A percentile compares a stretch with the other conserved stretches of the same genome.
Conservation (phyloP, 2,329 filamentous ascomycete genomes). For the Aspergillus glaucus region DNA sequence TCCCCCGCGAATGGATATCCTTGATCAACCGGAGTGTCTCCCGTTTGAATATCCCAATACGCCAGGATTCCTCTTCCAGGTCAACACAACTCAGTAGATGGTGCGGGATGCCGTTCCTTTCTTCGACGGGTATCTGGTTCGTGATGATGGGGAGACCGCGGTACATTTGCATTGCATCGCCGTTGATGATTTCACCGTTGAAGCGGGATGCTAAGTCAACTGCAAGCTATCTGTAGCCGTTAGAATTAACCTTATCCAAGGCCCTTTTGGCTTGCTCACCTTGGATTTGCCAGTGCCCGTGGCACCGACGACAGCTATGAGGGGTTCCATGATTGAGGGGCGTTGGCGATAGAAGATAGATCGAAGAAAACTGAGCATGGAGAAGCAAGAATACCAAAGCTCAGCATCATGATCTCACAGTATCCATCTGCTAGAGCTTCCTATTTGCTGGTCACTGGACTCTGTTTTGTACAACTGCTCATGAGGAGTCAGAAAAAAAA, state of each 20-base stretch:
- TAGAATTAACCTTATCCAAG: constrained; percentile 9
- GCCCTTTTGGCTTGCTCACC: constrained; percentile 44
- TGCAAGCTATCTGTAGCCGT: constrained; percentile 59
- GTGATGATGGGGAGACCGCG: constrained; percentile 86
- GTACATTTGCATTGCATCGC: constrained; percentile 98
- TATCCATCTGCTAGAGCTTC: neutral
- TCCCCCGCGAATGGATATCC: constrained; percentile 71
- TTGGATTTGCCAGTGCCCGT: constrained; percentile 93
- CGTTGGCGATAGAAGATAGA: constrained; percentile 13
- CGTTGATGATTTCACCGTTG: constrained; percentile 92
- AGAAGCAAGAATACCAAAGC: neutral
- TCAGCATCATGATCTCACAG: constrained; percentile 8
- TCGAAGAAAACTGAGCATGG: constrained; percentile 24
- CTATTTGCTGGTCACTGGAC: neutral
- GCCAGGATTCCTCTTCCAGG: constrained; percentile 74
- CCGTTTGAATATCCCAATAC: constrained; percentile 67
- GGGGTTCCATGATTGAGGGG: constrained; percentile 42
- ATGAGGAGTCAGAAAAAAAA: neutral
- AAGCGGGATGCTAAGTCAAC: constrained; percentile 77
- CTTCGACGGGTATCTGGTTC: constrained; percentile 74
- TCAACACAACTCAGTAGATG: constrained; percentile 78
- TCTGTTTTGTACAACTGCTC: neutral
- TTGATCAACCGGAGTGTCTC: constrained; percentile 63
- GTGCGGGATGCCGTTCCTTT: constrained; percentile 75
- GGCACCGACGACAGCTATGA: constrained; percentile 78